Evolutionary conservation across 495 filamentous ascomycete genomes (phyloP), one percentile per base, ranked within the genome.

Genomic region (Aspergillus affinis): DNA sequence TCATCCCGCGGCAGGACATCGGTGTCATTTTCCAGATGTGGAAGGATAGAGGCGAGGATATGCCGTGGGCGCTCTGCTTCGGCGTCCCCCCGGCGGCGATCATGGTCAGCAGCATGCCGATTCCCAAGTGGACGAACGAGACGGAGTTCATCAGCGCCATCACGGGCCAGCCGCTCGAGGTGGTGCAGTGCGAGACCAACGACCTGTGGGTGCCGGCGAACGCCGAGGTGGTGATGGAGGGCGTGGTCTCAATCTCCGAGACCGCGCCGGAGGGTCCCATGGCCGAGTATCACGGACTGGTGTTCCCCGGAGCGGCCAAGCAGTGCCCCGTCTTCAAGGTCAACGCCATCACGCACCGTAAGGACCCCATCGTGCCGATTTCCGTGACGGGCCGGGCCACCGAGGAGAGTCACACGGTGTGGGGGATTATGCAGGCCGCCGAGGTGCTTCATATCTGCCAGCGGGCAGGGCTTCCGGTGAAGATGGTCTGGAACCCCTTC

Each of bases 181-280:
- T 78, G 10, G 69, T 72, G 5, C 74, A 78, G 51, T 77, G 74
- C 52, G 75, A 78, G 17, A 74, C 72, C 2, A 78, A 74, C 46
- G 64, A 72, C 23, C 49, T 77, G 7, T 57, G 57, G 9, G 71
- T 78, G 49, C 75, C 75, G 1, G 75, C 70, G 2, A 71, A 75
- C 56, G 61, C 72, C 0, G 75, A 78, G 41, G 73, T 78, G 32
- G 70, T 78, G 0, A 27, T 78, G 4, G 75, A 76, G 41, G 75
- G 75, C 9, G 69, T 65, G 0, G 30, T 75, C n/a, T 76, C 73
- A 0, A 70, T 70, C 5, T 62, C 63, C 10, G 71, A 76, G 32
- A 69, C 64, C 1, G 73, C 59, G 1, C 60, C 61, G 0, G 75
- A 78, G 59, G 75, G 75, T 2, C 75, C 75, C 15, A 71, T 75